These are phyloP conservation scores for Monilinia laxa DNA, from an alignment of 2,329 filamentous ascomycete genomes.

Conservation along the genomic window DNA sequence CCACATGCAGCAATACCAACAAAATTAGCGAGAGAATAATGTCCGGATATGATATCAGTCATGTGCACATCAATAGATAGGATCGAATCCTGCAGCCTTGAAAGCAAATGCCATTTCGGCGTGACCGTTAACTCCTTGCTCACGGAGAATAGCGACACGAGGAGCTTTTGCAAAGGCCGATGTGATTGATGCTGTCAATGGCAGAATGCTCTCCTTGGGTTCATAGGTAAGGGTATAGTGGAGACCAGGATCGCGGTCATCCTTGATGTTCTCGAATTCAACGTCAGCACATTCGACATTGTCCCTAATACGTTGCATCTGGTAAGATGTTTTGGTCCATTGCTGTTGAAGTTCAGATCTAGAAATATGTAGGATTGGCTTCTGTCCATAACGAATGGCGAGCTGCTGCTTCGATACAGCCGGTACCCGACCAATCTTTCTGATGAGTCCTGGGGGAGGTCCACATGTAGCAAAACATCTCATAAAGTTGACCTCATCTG, in stretches of 20 bases:
- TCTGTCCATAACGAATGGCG: constrained; percentile 69
- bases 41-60: constrained; percentile 82
- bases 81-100: constrained; percentile 83
- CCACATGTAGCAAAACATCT: constrained; percentile 89
- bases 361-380: constrained; percentile 66
- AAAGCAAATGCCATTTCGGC: constrained; percentile 99
- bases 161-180: constrained; percentile 59
- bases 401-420: constrained; percentile 70
- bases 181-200: constrained; percentile 55
- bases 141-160: constrained; percentile 86
- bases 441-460: constrained; percentile 76
- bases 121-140: constrained; percentile 93
- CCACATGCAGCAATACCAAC: constrained; percentile 91
- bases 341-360: constrained; percentile 77
- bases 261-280: constrained; percentile 73
- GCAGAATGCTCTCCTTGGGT: constrained; percentile 70
- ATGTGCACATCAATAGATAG: constrained; percentile 95
- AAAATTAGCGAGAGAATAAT: constrained; percentile 73
- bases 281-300: constrained; percentile 83
- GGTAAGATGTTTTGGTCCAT: constrained; percentile 85
- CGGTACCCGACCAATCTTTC: constrained; percentile 77
- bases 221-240: constrained; percentile 80
- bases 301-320: constrained; percentile 88
- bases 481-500: constrained; percentile 81
- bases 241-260: constrained; percentile 77